Conservation (phyloP, 495 filamentous ascomycete genomes). For the Podospora pseudopauciseta region DNA sequence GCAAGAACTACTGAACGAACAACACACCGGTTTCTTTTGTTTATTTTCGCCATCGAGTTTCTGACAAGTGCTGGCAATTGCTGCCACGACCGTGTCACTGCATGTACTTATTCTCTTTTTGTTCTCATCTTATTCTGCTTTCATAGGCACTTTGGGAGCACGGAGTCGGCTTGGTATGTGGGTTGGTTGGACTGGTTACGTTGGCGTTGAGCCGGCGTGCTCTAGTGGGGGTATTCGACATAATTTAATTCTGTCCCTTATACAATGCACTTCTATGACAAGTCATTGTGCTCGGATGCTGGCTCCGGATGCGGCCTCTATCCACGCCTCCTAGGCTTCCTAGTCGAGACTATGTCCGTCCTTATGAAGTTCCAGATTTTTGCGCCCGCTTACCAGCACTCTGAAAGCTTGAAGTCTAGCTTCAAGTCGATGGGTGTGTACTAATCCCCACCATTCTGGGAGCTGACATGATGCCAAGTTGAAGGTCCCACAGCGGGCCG, state of each 20-base stretch:
- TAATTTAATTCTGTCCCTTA: not conserved
- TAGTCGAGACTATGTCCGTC: no score
- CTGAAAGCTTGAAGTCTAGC: no score
- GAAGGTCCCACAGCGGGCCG: not conserved
- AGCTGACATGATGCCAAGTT: not conserved
- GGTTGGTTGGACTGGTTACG: not conserved
- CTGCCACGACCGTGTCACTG: not conserved
- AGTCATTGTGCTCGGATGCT: no score
- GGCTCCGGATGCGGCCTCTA: no score
- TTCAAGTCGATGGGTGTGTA: not conserved
- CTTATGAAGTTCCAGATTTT: no score
- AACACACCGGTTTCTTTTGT: not conserved
- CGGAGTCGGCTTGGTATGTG: not conserved
- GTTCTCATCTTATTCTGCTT: not conserved
- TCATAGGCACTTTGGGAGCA: not conserved
- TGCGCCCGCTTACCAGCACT: no score
- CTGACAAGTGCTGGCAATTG: not conserved
- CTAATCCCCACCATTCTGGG: not conserved
- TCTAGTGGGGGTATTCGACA: not conserved
- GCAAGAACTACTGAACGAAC: constrained; percentile 35
- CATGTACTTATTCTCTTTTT: not conserved
- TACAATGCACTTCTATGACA: not conserved
- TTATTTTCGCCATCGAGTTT: not conserved
- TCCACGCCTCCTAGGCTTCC: no score
- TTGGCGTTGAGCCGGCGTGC: not conserved